Evolutionary conservation across 345 rosid genomes (phyloP).

Genomic region (Linum usitatissimum): DNA sequence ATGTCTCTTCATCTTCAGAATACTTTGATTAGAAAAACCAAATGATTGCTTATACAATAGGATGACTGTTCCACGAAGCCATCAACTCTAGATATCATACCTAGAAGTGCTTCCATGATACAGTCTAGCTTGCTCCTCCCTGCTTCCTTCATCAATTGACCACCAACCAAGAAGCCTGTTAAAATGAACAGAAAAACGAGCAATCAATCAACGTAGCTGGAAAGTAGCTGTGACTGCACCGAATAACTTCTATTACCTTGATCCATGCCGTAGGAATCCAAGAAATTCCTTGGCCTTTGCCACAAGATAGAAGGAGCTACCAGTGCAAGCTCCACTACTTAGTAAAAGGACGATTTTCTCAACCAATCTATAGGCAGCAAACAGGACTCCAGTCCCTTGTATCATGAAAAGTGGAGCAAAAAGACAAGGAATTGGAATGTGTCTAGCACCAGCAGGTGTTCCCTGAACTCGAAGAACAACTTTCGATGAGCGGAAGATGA

Average conservation of each 20-base stretch:
- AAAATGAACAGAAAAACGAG: conserved; percentile 9
- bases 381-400: conserved; percentile 76
- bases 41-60: background rate
- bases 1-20: background rate
- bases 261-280: conserved; percentile 68
- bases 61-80: background rate
- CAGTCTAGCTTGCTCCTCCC: conserved; percentile 78
- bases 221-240: conserved; percentile 11
- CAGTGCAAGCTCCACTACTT: conserved; percentile 31
- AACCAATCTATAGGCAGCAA: conserved; percentile 49
- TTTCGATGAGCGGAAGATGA: background rate
- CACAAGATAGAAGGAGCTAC: conserved; percentile 33
- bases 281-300: conserved; percentile 53
- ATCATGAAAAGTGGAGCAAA: conserved; percentile 63
- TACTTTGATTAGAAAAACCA: background rate
- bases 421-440: conserved; percentile 38
- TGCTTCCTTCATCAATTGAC: conserved; percentile 94
- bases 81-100: conserved; percentile 23
- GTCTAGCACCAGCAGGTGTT: conserved; percentile 59
- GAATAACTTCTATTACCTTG: conserved; percentile 37
- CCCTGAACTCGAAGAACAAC: conserved; percentile 37
- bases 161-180: conserved; percentile 90
- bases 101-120: conserved; percentile 50
- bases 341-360: conserved; percentile 47
- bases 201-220: conserved; percentile 2